Evolutionary conservation across 169 alveolate species (phyloP), one percentile per base, ranked within the genome.

Genomic region (Plasmodium cynomolgi): DNA sequence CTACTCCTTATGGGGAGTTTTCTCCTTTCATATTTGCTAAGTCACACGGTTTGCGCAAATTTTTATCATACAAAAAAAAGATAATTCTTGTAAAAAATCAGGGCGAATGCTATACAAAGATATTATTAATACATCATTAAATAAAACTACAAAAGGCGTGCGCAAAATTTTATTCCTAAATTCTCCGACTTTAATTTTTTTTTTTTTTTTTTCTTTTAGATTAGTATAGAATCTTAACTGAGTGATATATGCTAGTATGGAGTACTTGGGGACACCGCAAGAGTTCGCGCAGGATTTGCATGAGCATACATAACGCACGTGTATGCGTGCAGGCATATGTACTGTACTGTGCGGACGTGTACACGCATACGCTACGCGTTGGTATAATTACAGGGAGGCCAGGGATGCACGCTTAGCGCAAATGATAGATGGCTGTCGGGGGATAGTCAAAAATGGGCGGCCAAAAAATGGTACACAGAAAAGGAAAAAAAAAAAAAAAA

Each of bases 151-250:
- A 84, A 17, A 50, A 71, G 83, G 83, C 72, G 83, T 31, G 54
- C 92, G 17, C 37, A 6, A 6, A 50, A 47, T 71, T 84, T 41
- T n/a, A 58, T 34, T 39, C 62, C 26, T 20, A 83, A 83, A 84
- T 68, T 84, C 44, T 84, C 92, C 83, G 71, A 84, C n/a, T 84
- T 39, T 47, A 68, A 62, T 83, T 83, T 83, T 82, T 82, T 81
- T 81, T 47, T 80, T 81, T 20, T 81, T 50, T 81, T 83, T 26
- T 56, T 56, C 44, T n/a, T 58, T 58, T 68, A 68, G 77, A 68
- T 68, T 68, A 50, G 77, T 8, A 68, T 26, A 68, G 13, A 68
- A 68, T 68, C 77, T 68, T 68, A 68, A 68, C 15, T 68, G 77
- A 15, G 77, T 26, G 77, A 68, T n/a, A 68, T 68, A 0, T 23